Base-by-base conservation (phyloP, 257 asterid species). In the Ajuga chamaepitys region DNA sequence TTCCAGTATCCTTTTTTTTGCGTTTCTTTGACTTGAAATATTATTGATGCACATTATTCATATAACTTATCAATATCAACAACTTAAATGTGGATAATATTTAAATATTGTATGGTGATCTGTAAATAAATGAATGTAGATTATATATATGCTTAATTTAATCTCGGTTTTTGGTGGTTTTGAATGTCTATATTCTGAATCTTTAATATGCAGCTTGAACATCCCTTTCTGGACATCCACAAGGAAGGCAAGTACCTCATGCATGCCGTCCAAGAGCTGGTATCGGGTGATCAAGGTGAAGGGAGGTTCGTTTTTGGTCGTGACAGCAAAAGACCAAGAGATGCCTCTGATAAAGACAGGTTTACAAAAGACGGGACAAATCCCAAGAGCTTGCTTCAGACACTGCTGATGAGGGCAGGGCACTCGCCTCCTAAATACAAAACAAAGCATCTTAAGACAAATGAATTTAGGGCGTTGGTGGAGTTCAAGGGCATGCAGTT, bases 401-500 rank as follows among this genome's bases (percentile, higher is more conserved):
- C 99, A 6, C 89, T 93, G 51, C 60, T 94, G 82, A 82, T 86
- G 97, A 82, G 99, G 81, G 99, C 99, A 0, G 99, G 99, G 44
- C 99, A 94, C 71, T 78, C 95, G n/a, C 95, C 97, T 71, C 99
- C 99, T 14, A 94, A 89, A 52, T 94, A 93, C 67, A 94, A 94
- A 79, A 87, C 88, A 35, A 94, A 94, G 85, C 99, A 94, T 82
- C 92, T 94, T 1, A 94, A 89, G 81, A 86, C 97, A 1, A 93
- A 94, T 47, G 96, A 94, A 74, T 94, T 94, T 64, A 78, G 99
- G 79, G 99, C 92, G 10, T 66, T 89, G 66, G 96, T 83, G 58
- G 97, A 90, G 77, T 85, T 94, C 79, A 94, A 90, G 78, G 99
- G 97, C 18, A 88, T 94, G 97, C 99, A 90, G 80, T 90, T 94